Evolutionary conservation across 306 rosid species (phyloP).

Genomic region (Lathyrus oleraceus): DNA sequence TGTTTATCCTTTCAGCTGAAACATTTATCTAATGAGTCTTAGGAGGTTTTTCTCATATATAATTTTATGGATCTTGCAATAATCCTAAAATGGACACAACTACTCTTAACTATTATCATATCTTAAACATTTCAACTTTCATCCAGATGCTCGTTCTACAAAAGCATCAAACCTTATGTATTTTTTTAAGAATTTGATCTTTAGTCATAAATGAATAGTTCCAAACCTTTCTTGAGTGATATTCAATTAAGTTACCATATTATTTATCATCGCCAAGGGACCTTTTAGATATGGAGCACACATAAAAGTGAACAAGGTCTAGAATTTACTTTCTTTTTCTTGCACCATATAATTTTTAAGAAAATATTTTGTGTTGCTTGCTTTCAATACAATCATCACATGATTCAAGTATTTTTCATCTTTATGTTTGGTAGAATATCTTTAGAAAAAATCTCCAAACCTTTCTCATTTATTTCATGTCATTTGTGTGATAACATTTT

Average conservation of each 20-base stretch:
- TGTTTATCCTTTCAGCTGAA: not conserved
- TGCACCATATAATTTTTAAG: too few relatives aligned
- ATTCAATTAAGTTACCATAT: not conserved
- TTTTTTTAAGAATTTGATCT: too few relatives aligned
- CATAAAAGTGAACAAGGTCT: not conserved
- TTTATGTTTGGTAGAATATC: not conserved
- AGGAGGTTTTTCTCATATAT: not conserved
- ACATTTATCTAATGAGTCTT: not conserved
- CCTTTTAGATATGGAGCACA: not conserved
- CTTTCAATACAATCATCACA: not conserved
- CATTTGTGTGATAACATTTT: too few relatives aligned
- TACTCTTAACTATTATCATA: not conserved
- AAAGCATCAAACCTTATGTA: too few relatives aligned
- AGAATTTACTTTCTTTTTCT: too few relatives aligned
- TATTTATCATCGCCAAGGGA: not conserved
- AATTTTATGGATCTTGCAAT: not conserved
- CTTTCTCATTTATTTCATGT: not conserved
- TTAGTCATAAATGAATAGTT: too few relatives aligned
- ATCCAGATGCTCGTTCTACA: too few relatives aligned
- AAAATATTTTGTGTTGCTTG: too few relatives aligned
- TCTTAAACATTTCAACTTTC: too few relatives aligned
- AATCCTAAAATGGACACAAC: not conserved
- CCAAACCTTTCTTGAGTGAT: not conserved
- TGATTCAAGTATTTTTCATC: not conserved
- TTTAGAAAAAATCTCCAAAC: not conserved